Conservation (phyloP, 2,329 filamentous ascomycete genomes). For the Drechslerella dactyloides region DNA sequence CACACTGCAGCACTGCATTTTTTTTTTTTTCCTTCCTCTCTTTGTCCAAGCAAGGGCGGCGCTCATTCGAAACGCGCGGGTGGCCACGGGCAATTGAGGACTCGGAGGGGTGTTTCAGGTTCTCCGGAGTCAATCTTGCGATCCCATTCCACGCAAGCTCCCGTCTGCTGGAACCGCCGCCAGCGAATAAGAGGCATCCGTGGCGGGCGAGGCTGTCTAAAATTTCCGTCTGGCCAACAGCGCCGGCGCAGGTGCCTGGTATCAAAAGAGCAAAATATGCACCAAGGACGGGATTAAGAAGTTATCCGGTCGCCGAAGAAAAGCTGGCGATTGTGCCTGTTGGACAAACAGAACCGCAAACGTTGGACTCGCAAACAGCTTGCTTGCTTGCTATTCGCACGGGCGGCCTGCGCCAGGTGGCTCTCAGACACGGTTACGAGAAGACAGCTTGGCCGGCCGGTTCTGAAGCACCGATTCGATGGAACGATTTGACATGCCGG, state of each 20-base stretch:
- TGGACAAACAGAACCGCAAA: neutral
- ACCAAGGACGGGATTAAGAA: too few species aligned
- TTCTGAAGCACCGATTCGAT: conserved; percentile 8
- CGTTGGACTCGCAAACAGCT: neutral
- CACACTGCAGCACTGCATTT: too few species aligned
- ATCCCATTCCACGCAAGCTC: conserved; percentile 6
- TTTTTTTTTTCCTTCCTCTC: too few species aligned
- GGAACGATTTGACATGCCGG: conserved; percentile 1
- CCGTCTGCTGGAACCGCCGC: conserved; percentile 3
- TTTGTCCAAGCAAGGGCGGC: neutral
- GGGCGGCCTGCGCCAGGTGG: too few species aligned
- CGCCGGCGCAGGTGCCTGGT: neutral
- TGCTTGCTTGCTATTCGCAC: conserved; percentile 1
- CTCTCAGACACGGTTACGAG: neutral
- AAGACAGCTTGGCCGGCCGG: neutral
- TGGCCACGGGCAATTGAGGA: conserved; percentile 7
- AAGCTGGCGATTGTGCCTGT: neutral
- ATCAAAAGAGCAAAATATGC: too few species aligned
- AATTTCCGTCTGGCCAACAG: conserved; percentile 9
- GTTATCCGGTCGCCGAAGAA: too few species aligned
- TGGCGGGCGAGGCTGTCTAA: neutral
- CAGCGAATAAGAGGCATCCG: neutral
- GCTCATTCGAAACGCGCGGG: conserved; percentile 9
- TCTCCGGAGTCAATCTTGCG: conserved; percentile 5
- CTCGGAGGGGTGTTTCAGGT: conserved; percentile 4